These are phyloP conservation scores for Mucor plumbeus DNA, from an alignment of 371 early-diverging fungal genomes.

Conservation along the genomic window DNA sequence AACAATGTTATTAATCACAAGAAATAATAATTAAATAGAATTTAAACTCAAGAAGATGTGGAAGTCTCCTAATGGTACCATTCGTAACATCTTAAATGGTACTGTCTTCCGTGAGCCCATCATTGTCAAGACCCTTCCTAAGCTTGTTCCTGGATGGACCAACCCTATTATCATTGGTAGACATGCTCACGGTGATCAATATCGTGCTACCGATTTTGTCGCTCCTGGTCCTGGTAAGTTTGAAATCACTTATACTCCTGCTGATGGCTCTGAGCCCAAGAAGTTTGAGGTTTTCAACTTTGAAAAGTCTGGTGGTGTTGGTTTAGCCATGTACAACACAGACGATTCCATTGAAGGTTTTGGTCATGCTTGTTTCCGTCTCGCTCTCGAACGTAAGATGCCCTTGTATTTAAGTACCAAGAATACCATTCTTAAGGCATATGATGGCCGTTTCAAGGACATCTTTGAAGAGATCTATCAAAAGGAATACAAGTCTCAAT, in stretches of 20 bases:
- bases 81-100: constrained; percentile 95
- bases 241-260: constrained; percentile 88
- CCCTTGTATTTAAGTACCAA: constrained; percentile 96
- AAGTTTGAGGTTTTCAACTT: constrained; percentile 82
- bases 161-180: constrained; percentile 96
- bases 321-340: constrained; percentile 95
- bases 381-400: constrained; percentile 84
- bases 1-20: constrained; percentile 5
- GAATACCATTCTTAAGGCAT: constrained; percentile 96
- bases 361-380: constrained; percentile 93
- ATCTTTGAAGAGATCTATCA: constrained; percentile 93
- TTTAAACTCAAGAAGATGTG: constrained; percentile 96
- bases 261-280: constrained; percentile 70
- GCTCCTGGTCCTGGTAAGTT: constrained; percentile 89
- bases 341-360: constrained; percentile 93
- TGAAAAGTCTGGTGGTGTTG: constrained; percentile 82
- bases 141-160: constrained; percentile 94
- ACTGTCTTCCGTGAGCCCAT: constrained; percentile 99
- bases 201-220: constrained; percentile 94
- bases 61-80: constrained; percentile 97
- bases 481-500: constrained; percentile 72
- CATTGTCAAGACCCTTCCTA: constrained; percentile 85
- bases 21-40: constrained; percentile 52
- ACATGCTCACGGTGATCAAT: constrained; percentile 98
- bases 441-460: constrained; percentile 98